Conservation (phyloP, 2,329 filamentous ascomycete species). For the Rhexocercosporidium sp. region DNA sequence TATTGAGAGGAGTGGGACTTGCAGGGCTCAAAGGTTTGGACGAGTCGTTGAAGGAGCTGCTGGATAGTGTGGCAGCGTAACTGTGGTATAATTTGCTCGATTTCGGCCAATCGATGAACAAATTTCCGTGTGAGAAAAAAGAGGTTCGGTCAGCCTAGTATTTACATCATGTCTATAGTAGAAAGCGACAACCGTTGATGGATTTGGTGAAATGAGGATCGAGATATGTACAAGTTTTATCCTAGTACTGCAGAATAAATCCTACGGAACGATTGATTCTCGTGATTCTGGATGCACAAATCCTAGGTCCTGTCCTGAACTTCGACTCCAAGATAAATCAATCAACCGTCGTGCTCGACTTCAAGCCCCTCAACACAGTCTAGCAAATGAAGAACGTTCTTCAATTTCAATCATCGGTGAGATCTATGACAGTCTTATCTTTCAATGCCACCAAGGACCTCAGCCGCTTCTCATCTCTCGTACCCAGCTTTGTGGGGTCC, state of each 20-base stretch:
- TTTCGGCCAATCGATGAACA: no score
- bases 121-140: no score
- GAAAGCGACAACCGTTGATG: no score
- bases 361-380: background rate
- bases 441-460: background rate
- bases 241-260: background rate
- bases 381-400: background rate
- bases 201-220: background rate
- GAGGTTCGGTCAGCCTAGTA: no score
- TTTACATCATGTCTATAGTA: no score
- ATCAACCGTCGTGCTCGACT: background rate
- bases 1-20: background rate
- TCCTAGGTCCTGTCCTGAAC: background rate
- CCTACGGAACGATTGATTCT: background rate
- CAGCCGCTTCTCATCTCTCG: background rate
- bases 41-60: background rate
- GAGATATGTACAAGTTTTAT: background rate
- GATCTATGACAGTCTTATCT: constrained; percentile 14
- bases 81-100: background rate
- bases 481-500: constrained; percentile 1
- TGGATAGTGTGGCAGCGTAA: background rate
- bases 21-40: background rate
- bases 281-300: background rate
- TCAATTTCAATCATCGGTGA: constrained; percentile 12
- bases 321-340: background rate